These are phyloP conservation scores for Prinsepia uniflora DNA, from an alignment of 306 rosid genomes.

Conservation along the genomic window DNA sequence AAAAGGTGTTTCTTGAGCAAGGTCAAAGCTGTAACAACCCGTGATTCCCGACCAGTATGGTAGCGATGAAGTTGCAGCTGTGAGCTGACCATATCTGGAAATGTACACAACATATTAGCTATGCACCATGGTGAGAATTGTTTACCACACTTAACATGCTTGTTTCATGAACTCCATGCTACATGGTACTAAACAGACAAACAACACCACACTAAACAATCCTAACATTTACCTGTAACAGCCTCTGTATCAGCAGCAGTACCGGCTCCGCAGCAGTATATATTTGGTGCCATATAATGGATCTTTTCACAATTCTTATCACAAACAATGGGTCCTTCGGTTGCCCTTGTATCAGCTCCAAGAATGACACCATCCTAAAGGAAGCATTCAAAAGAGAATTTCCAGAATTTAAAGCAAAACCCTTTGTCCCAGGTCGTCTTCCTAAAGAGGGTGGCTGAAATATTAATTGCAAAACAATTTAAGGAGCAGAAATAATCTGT, in stretches of 20 bases:
- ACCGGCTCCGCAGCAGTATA: slow-evolving; percentile 97
- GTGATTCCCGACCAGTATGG: slow-evolving; percentile 79
- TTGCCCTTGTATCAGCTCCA: slow-evolving; percentile 98
- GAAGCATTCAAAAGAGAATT: background rate
- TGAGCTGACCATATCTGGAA: slow-evolving; percentile 90
- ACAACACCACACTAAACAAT: background rate
- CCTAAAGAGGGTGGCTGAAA: background rate
- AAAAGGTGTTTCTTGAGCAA: slow-evolving; percentile 59
- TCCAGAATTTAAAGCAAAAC: background rate
- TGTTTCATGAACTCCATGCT: background rate
- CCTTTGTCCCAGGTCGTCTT: no score
- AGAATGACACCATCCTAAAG: slow-evolving; percentile 91
- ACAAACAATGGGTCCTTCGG: slow-evolving; percentile 88
- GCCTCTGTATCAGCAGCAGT: slow-evolving; percentile 99
- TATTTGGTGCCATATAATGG: slow-evolving; percentile 96
- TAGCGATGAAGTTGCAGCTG: slow-evolving; percentile 90
- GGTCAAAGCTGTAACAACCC: slow-evolving; percentile 54
- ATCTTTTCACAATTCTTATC: slow-evolving; percentile 96
- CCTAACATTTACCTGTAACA: slow-evolving; percentile 65
- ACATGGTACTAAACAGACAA: background rate
- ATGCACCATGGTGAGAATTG: background rate
- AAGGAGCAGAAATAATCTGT: background rate
- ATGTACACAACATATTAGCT: slow-evolving; percentile 16
- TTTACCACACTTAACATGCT: background rate
- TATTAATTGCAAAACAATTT: background rate